Evolutionary conservation across 305 asterid genomes (phyloP).

Genomic region (Solanum chacoense): DNA sequence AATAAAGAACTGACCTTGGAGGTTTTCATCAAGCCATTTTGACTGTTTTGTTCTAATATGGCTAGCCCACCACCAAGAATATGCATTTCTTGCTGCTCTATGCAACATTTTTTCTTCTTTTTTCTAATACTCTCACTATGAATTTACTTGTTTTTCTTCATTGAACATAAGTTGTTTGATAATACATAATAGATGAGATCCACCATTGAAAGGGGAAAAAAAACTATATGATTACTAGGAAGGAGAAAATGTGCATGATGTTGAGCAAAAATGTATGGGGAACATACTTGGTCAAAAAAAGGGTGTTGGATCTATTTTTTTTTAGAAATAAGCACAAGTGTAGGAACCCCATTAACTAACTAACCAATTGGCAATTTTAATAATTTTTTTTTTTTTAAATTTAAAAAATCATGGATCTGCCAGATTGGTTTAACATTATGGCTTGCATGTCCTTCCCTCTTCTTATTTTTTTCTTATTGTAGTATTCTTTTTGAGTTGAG

Average conservation of each 20-base stretch:
- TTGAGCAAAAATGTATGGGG: conserved; percentile 10
- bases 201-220: background rate
- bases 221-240: background rate
- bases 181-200: conserved; percentile 4
- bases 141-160: background rate
- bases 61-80: conserved; percentile 58
- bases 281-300: conserved; percentile 15
- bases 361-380: conserved; percentile 4
- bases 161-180: background rate
- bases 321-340: conserved; percentile 13
- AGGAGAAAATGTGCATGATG: conserved; percentile 9
- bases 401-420: background rate
- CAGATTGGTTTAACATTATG: conserved; percentile 7
- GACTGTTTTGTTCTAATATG: conserved; percentile 43
- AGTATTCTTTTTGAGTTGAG: background rate
- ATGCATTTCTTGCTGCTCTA: conserved; percentile 41
- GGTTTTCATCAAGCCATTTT: conserved; percentile 39
- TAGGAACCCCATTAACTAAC: conserved; percentile 26
- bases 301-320: conserved; percentile 4
- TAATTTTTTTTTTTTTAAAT: background rate
- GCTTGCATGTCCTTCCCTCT: conserved; percentile 9
- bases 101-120: conserved; percentile 19
- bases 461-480: background rate
- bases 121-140: background rate
- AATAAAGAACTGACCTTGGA: conserved; percentile 23